Evolutionary conservation across 345 rosid genomes (phyloP).

Genomic region (Aquilaria sinensis): DNA sequence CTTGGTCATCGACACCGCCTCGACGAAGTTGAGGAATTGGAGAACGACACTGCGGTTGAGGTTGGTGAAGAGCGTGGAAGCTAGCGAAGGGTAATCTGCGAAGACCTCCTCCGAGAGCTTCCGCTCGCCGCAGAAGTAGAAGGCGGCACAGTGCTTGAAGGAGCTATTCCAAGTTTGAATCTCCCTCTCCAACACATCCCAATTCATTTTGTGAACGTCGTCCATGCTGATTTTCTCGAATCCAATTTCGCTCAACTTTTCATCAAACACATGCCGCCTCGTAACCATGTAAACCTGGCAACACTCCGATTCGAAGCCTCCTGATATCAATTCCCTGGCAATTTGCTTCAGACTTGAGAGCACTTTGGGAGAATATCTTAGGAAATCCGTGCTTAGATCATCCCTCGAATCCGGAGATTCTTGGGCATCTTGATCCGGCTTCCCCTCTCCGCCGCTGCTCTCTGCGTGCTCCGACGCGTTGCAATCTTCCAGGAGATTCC

Average conservation of each 20-base stretch:
- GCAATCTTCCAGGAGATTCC: conserved; percentile 38
- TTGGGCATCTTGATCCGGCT: conserved; percentile 7
- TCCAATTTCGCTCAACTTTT: conserved; percentile 40
- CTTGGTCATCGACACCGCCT: conserved; percentile 67
- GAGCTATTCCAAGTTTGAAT: conserved; percentile 62
- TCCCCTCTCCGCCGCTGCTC: conserved; percentile 11
- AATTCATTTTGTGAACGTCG: conserved; percentile 69
- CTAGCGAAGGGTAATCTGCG: conserved; percentile 20
- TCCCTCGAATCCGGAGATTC: conserved; percentile 12
- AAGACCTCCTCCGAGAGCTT: conserved; percentile 47
- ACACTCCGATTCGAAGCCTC: conserved; percentile 68
- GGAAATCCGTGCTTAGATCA: conserved; percentile 16
- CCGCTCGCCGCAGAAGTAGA: conserved; percentile 50
- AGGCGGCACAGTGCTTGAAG: conserved; percentile 46
- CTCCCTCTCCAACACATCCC: conserved; percentile 74
- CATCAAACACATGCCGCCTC: conserved; percentile 55
- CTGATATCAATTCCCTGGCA: conserved; percentile 53
- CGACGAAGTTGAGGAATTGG: conserved; percentile 67
- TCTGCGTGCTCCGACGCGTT: conserved; percentile 20
- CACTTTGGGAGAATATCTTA: conserved; percentile 38
- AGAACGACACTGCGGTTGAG: conserved; percentile 45
- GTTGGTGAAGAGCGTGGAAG: conserved; percentile 40
- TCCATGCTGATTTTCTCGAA: conserved; percentile 76
- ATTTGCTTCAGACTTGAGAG: conserved; percentile 41
- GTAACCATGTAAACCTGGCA: conserved; percentile 48